Base-by-base conservation (phyloP, 768 basidiomycete species). In the Sarcodon sp. region DNA sequence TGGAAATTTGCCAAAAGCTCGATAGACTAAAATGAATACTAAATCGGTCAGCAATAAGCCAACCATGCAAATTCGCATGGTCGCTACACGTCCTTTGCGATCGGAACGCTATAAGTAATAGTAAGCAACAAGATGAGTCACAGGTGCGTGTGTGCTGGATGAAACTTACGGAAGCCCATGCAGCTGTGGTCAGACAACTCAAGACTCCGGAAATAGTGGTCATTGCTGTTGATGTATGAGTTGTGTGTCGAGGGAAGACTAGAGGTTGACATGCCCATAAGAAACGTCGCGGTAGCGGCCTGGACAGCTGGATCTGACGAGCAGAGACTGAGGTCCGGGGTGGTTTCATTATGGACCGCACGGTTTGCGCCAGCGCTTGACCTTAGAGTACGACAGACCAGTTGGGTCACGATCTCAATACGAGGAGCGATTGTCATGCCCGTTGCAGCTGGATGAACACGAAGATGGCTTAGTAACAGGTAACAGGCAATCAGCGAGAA, bases 121-220 rank as follows among this genome's bases (percentile, higher is more conserved):
- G 13, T 27, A n/a, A 33, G 13, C 12, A 16, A 16, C 21, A 9
- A 38, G 12, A 34, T 34, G 7, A 34, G 27, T 32, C 36, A 39
- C n/a, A 9, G 16, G n/a, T 35, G 33, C 2, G 31, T 21, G 45
- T 18, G 15, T 13, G 13, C 12, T 34, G n/a, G 39, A 35, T 6
- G 45, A 47, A 36, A 69, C 81, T 61, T 62, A 85, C 83, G 47
- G 81, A 72, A 48, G 85, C 83, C 91, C 91, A 94, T 76, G 80
- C 92, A 2, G 77, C 87, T 10, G 83, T 80, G 3, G 88, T 90
- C 33, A 92, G 57, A 52, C 86, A 85, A 33, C 78, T 73, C 33
- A 94, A 66, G 45, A 88, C 61, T 7, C 91, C 91, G 66, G 77
- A 77, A 7, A 72, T 67, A 3, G 80, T 68, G 0, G 76, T 63